Percentiles rank a stretch among this genome's conserved stretches.
These are phyloP conservation scores for Globisporangium middletonii DNA, from an alignment of 352 stramenopile genomes.

Conservation along the genomic window DNA sequence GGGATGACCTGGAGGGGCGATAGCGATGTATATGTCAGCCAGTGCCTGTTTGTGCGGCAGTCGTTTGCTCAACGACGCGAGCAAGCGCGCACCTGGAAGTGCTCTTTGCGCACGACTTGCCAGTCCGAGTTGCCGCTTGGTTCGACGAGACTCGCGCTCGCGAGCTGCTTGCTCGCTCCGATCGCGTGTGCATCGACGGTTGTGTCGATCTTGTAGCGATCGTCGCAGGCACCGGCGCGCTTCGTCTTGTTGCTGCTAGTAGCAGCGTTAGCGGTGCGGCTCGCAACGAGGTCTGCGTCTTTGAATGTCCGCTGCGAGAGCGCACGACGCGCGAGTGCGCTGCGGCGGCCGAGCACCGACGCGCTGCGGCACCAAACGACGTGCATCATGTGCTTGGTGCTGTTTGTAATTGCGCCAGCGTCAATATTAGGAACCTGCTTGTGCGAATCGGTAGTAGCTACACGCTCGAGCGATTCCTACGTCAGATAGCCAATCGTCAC, in stretches of 20 bases:
- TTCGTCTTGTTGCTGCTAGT: constrained; percentile 4
- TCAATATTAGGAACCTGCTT: too few relatives aligned
- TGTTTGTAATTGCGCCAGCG: not conserved
- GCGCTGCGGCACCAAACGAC: not conserved
- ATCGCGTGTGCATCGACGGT: constrained; percentile 9
- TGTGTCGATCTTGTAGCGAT: constrained; percentile 8
- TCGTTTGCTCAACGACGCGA: not conserved
- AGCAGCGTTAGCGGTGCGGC: not conserved
- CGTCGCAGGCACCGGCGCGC: not conserved
- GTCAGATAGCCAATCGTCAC: not conserved
- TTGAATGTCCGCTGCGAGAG: not conserved
- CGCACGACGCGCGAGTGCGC: not conserved
- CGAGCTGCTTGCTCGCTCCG: constrained; percentile 18
- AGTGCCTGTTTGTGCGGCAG: too few relatives aligned
- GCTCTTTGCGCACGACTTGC: constrained; percentile 44
- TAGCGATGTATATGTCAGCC: too few relatives aligned
- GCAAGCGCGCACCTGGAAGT: constrained; percentile 27
- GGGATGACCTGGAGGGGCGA: constrained; percentile 35
- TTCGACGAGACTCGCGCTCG: constrained; percentile 12
- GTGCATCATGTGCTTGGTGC: not conserved
- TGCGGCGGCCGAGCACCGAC: not conserved
- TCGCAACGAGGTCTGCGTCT: not conserved
- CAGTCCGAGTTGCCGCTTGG: constrained; percentile 32
- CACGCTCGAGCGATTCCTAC: not conserved
- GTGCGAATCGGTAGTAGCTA: not conserved